Percentiles rank a stretch among this genome's conserved stretches.
phyloP scores from a whole-genome alignment of 2,329 filamentous ascomycete genomes.

The Ustilaginoidea virens region DNA sequence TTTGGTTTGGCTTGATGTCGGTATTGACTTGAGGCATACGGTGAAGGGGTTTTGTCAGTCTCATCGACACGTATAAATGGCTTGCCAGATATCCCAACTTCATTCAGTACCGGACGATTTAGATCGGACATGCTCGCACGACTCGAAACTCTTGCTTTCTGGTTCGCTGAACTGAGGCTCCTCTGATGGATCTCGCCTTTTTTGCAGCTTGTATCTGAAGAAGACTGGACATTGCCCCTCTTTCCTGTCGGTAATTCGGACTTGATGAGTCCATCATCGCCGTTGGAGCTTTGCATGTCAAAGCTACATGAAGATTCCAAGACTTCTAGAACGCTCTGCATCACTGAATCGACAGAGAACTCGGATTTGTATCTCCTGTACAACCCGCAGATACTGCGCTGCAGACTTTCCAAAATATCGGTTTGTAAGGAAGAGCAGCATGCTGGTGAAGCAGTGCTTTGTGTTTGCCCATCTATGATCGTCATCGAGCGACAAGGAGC shows the following conservation, averaged over 20 bases:
- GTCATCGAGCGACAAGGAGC: background rate
- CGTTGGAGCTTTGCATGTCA: no score
- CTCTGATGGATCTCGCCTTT: no score
- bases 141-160: no score
- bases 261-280: no score
- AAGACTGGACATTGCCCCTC: no score
- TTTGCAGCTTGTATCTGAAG: no score
- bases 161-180: no score
- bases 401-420: constrained; percentile 32
- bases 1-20: background rate
- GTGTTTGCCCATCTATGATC: background rate
- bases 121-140: no score
- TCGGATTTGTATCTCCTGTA: constrained; percentile 23
- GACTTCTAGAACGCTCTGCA: no score
- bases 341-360: constrained; percentile 21
- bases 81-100: background rate
- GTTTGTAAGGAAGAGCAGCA: constrained; percentile 34
- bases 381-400: constrained; percentile 33
- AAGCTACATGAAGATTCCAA: no score
- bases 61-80: background rate
- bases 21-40: background rate
- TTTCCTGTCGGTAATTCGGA: no score
- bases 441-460: constrained; percentile 21
- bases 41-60: no score
- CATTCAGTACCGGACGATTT: background rate